These are phyloP conservation scores for Yamadazyma oceani DNA, from an alignment of 1,139 yeast species.

Conservation along the genomic window DNA sequence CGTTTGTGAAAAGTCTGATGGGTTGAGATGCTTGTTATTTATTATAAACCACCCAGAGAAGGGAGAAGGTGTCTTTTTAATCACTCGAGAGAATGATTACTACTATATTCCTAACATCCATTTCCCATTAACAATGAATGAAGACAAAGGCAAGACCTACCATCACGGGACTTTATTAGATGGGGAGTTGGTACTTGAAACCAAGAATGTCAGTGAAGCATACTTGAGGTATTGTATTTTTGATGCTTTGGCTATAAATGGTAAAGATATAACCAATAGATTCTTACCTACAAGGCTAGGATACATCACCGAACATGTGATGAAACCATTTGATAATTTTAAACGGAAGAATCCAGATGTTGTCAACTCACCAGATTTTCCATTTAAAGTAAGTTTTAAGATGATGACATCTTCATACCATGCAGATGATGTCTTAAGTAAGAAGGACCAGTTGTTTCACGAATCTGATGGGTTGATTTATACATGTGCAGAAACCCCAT, in stretches of 20 bases:
- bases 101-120: slow-evolving; percentile 79
- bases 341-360: slow-evolving; percentile 70
- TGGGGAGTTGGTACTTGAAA: slow-evolving; percentile 79
- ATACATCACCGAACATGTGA: slow-evolving; percentile 78
- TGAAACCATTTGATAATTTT: slow-evolving; percentile 75
- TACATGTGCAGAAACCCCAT: slow-evolving; percentile 88
- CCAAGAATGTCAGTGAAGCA: slow-evolving; percentile 46
- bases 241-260: slow-evolving; percentile 86
- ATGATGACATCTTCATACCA: slow-evolving; percentile 84
- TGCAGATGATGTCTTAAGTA: slow-evolving; percentile 71
- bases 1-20: slow-evolving; percentile 97
- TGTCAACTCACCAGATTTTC: slow-evolving; percentile 65
- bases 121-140: slow-evolving; percentile 60
- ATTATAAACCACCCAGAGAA: slow-evolving; percentile 69
- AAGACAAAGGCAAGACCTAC: slow-evolving; percentile 52
- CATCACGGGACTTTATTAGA: slow-evolving; percentile 90
- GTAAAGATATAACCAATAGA: slow-evolving; percentile 64
- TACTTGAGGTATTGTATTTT: slow-evolving; percentile 77
- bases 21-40: slow-evolving; percentile 75
- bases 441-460: slow-evolving; percentile 75
- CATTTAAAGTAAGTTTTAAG: slow-evolving; percentile 83
- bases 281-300: slow-evolving; percentile 82
- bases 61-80: slow-evolving; percentile 70
- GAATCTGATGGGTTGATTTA: slow-evolving; percentile 92
- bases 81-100: slow-evolving; percentile 87